Evolutionary conservation across 148 eudicot genomes (phyloP).

Genomic region (Polygonum aviculare): DNA sequence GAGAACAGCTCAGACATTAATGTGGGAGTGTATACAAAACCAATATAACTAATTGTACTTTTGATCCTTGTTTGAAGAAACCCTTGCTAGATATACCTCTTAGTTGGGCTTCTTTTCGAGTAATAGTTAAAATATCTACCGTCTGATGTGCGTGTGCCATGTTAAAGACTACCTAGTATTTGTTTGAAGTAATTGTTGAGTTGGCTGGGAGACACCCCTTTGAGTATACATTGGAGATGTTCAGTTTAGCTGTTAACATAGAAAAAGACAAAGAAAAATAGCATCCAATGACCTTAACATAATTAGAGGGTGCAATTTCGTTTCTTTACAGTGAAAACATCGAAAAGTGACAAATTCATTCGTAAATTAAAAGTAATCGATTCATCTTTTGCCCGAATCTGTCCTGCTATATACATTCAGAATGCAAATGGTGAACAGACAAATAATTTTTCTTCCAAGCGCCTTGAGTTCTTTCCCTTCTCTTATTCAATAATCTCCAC

Average conservation of each 20-base stretch:
- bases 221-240: neutral
- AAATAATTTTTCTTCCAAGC: neutral
- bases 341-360: neutral
- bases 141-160: neutral
- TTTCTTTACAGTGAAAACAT: neutral
- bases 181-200: too few relatives aligned
- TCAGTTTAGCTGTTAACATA: neutral
- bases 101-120: too few relatives aligned
- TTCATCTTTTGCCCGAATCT: conserved; percentile 1
- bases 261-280: neutral
- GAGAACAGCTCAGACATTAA: too few relatives aligned
- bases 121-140: too few relatives aligned
- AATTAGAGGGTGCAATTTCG: neutral
- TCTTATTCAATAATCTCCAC: conserved; percentile 2
- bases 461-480: neutral
- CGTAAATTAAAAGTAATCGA: neutral
- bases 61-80: too few relatives aligned
- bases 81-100: too few relatives aligned
- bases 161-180: neutral
- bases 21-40: too few relatives aligned
- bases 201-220: neutral
- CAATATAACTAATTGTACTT: too few relatives aligned
- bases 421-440: conserved; percentile 6
- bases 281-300: neutral
- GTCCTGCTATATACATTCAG: neutral